Base-by-base conservation (phyloP, 352 stramenopile species). In the Phytophthora megakarya region DNA sequence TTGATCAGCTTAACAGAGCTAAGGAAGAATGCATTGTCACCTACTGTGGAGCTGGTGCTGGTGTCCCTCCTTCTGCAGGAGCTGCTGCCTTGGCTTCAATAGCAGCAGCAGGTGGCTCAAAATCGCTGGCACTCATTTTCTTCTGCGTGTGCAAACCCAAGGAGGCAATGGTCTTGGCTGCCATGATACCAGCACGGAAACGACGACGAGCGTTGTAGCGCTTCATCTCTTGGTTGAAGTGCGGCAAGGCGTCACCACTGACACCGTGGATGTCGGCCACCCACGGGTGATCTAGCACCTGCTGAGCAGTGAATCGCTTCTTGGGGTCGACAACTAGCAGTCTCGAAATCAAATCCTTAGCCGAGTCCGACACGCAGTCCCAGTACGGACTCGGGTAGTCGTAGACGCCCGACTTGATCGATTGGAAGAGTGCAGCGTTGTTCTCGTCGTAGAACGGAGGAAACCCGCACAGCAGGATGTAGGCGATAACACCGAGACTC, bases 401-500 rank as follows among this genome's bases (percentile, higher is more conserved):
- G 72, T 96, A 98, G 49, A 90, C 80, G 18, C 90, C 94, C 33
- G 76, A 86, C 57, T 94, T 92, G 76, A 97, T 97, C 21, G 77
- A 88, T 53, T 88, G 84, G 63, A 97, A 97, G n/a, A 96, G 64
- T 11, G 81, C 85, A 11, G 83, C 81, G 52, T 95, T 97, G 78
- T 97, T 90, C 46, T 97, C 91, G 63, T 97, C 88, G 75, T 98
- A 98, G 74, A 99, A 99, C 2, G 97, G 97, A 26, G 97, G 97
- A 46, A 97, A 97, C 5, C 97, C 97, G 51, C 90, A 98, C 21
- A 94, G 53, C 65, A 97, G 46, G 54, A 97, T 97, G 84, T 99
- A 99, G 3, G 96, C 73, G 76, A 99, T 99, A 32, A 99, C 95
- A 15, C 97, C 97, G 22, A 99, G 80, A 75, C 79, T 96, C 95